Conservation (phyloP, 2,329 filamentous ascomycete species). For the Colletotrichum endophyticum region DNA sequence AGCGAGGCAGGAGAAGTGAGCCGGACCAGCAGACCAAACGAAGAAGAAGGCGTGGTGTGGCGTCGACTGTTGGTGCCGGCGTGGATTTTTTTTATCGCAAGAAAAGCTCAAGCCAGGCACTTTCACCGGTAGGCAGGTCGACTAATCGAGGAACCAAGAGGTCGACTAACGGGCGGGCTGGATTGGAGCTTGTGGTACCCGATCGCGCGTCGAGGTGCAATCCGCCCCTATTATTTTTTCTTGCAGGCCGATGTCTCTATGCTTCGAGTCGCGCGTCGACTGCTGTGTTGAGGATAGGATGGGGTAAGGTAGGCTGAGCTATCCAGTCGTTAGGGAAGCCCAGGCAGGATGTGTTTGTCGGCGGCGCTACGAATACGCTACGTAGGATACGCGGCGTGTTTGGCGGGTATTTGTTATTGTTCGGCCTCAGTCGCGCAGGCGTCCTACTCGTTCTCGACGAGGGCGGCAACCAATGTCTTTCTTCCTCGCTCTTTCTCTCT, state of each 20-base stretch:
- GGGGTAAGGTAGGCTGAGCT: background rate
- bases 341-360: background rate
- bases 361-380: background rate
- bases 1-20: conserved; percentile 2
- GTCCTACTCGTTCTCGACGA: background rate
- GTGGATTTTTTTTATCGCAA: background rate
- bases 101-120: background rate
- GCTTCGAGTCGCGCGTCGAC: background rate
- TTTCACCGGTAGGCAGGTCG: background rate
- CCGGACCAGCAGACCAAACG: background rate
- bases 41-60: conserved; percentile 1
- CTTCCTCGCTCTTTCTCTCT: background rate
- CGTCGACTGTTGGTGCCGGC: conserved; percentile 8
- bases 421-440: background rate
- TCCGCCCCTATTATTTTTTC: conserved; percentile 8
- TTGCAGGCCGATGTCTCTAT: background rate
- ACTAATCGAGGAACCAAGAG: background rate
- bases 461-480: background rate
- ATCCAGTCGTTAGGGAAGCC: background rate
- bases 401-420: background rate
- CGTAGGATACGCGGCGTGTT: background rate
- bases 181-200: background rate
- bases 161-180: background rate
- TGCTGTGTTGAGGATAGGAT: background rate
- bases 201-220: conserved; percentile 11